These are phyloP conservation scores for Gynandropsis gynandra DNA, from an alignment of 345 rosid genomes.

Conservation along the genomic window DNA sequence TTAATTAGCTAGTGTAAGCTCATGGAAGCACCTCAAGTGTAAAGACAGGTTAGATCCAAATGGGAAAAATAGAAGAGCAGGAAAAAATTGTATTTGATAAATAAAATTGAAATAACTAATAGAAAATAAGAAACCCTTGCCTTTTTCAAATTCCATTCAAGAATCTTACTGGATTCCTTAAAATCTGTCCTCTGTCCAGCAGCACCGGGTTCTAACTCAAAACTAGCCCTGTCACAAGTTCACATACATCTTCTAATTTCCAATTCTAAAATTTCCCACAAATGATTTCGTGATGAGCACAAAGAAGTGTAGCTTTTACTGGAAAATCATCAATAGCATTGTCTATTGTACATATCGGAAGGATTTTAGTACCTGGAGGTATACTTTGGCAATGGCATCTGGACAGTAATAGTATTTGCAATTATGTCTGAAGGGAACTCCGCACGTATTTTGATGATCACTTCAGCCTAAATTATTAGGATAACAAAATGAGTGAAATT, in stretches of 20 bases:
- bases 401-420: conserved; percentile 71
- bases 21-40: neutral
- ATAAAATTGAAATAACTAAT: too few relatives aligned
- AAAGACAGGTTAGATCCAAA: neutral
- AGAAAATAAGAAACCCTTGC: conserved; percentile 26
- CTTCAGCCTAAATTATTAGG: conserved; percentile 70
- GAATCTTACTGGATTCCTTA: conserved; percentile 74
- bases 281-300: neutral
- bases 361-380: conserved; percentile 57
- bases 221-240: conserved; percentile 51
- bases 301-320: neutral
- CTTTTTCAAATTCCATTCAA: conserved; percentile 94
- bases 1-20: conserved; percentile 9
- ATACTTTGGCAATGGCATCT: conserved; percentile 93
- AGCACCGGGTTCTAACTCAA: conserved; percentile 80
- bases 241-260: neutral
- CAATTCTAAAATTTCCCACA: neutral
- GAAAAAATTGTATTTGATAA: too few relatives aligned
- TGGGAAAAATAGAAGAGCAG: neutral
- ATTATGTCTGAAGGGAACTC: conserved; percentile 75
- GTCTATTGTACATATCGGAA: neutral
- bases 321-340: neutral
- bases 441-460: conserved; percentile 70
- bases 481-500: conserved; percentile 9
- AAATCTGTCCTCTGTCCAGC: conserved; percentile 88